Conservation (phyloP, 257 asterid genomes). For the Gentiana dahurica region DNA sequence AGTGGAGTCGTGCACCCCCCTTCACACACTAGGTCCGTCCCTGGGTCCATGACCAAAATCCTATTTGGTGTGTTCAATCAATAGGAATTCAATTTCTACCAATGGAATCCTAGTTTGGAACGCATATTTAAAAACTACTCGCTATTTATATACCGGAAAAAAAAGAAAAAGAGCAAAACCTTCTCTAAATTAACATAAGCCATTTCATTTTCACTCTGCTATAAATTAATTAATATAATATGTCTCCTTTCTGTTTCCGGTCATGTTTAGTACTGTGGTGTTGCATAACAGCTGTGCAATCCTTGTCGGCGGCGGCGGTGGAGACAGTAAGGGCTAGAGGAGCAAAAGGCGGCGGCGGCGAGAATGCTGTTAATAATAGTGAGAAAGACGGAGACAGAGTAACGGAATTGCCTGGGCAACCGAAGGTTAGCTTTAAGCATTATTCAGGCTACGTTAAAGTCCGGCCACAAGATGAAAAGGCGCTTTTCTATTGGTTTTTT, state of each 20-base stretch:
- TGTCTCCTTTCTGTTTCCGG: conserved; percentile 10
- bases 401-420: conserved; percentile 14
- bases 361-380: neutral
- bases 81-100: too few relatives aligned
- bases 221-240: neutral
- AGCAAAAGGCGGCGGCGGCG: neutral
- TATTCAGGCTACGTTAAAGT: conserved; percentile 13
- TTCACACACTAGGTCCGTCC: too few relatives aligned
- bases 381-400: conserved; percentile 15
- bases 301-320: conserved; percentile 1
- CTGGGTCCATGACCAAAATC: too few relatives aligned
- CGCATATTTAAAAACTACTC: too few relatives aligned
- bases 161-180: too few relatives aligned
- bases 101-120: too few relatives aligned
- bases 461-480: conserved; percentile 11
- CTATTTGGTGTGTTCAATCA: too few relatives aligned
- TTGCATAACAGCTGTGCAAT: neutral
- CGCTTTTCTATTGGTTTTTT: conserved; percentile 18
- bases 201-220: too few relatives aligned
- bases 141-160: too few relatives aligned
- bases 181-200: too few relatives aligned
- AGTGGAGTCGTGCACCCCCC: too few relatives aligned
- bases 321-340: too few relatives aligned
- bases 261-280: neutral
- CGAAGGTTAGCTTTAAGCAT: conserved; percentile 9